These are phyloP conservation scores for Penicillium hordei DNA, from an alignment of 2,329 filamentous ascomycete genomes.

Conservation along the genomic window DNA sequence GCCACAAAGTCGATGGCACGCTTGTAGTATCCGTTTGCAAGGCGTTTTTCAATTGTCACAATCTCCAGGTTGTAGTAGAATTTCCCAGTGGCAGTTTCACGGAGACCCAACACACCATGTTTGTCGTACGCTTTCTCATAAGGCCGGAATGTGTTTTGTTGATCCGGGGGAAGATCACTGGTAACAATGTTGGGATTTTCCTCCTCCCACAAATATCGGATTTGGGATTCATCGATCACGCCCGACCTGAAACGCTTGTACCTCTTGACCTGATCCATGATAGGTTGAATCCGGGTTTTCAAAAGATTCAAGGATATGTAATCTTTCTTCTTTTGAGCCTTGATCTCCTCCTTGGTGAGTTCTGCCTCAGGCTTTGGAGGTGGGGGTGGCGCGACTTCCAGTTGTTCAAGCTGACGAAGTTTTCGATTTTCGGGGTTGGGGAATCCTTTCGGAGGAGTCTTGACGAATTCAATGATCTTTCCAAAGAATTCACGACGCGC, in stretches of 20 bases:
- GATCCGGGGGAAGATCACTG: slow-evolving; percentile 59
- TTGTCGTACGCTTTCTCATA: slow-evolving; percentile 79
- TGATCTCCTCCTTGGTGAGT: slow-evolving; percentile 76
- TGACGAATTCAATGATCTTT: slow-evolving; percentile 71
- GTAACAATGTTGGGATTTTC: slow-evolving; percentile 67
- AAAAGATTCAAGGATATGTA: slow-evolving; percentile 79
- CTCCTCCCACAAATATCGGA: slow-evolving; percentile 82
- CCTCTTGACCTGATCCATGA: slow-evolving; percentile 97
- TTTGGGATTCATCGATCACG: slow-evolving; percentile 70
- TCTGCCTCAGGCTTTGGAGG: slow-evolving; percentile 61
- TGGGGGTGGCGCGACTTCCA: slow-evolving; percentile 72
- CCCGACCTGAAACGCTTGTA: slow-evolving; percentile 86
- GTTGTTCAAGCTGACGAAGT: slow-evolving; percentile 74
- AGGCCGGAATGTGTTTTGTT: slow-evolving; percentile 64
- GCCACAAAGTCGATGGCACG: slow-evolving; percentile 84
- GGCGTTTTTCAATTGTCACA: slow-evolving; percentile 88
- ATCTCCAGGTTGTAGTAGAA: slow-evolving; percentile 96
- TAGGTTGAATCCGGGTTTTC: slow-evolving; percentile 85
- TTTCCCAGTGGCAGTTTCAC: slow-evolving; percentile 73
- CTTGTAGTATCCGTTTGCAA: slow-evolving; percentile 95
- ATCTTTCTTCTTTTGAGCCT: slow-evolving; percentile 77
- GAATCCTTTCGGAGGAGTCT: slow-evolving; percentile 78
- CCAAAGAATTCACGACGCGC: slow-evolving; percentile 77
- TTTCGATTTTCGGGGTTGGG: slow-evolving; percentile 84
- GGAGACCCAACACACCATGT: slow-evolving; percentile 72